Evolutionary conservation across 2,329 filamentous ascomycete genomes (phyloP), one percentile per base, ranked within the genome.

Genomic region (Pestalotiopsis sp.): DNA sequence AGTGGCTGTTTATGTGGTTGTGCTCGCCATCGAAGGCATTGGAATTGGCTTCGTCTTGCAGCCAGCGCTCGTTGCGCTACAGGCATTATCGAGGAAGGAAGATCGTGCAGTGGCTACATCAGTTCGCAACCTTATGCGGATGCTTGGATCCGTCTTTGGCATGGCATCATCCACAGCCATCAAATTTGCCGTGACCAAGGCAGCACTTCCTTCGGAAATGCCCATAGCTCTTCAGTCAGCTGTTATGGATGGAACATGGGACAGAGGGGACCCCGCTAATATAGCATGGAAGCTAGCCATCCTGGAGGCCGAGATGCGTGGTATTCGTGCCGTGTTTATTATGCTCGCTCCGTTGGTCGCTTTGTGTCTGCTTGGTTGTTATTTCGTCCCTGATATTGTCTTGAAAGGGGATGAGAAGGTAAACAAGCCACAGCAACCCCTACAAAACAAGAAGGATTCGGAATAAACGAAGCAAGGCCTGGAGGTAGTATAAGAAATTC

Each of bases 101-200:
- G 72, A 77, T 62, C 74, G 76, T n/a, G 76, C 76, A 11, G 76
- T 77, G 14, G 72, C 73, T 2, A 77, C 75, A 12, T 74, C 72
- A 1, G 73, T 73, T 6, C 71, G 76, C n/a, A 77, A 76, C 64
- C 67, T 77, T 9, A 56, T 76, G 14, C 72, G 76, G n/a, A 71
- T 71, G 38, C 68, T 77, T 3, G 75, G 76, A 1, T 71, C 72
- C 25, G 71, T 75, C 9, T 68, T 74, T 20, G 73, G 75, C n/a
- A 63, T 75, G 17, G 72, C 73, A 9, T 64, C 71, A 23, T 71
- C 71, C 12, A 72, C 67, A 13, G 68, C 71, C 4, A 66, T 73
- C 11, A 65, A 73, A 38, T 72, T 66, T 38, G 58, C 66, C 12
- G 70, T 71, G 23, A 74, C 70, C 63, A 69, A 70, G n/a, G 57